Base-by-base conservation (phyloP, 192 early-diverging fungal genomes). In the Spinellus fusiger region DNA sequence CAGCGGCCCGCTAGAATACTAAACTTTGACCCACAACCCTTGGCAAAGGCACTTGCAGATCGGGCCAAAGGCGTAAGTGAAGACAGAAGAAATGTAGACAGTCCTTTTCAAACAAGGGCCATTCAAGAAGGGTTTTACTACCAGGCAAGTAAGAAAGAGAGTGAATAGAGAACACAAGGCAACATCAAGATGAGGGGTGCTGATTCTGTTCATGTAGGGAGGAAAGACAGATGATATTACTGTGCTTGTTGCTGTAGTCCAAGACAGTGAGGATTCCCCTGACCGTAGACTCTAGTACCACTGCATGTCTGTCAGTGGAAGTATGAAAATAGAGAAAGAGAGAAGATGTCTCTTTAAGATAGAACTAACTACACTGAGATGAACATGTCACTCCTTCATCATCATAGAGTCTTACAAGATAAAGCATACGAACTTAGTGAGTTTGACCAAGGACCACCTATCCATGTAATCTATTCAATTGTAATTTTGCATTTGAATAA, bases 171-270 rank as follows among this genome's bases (percentile, higher is more conserved):
- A 20, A 16, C 22, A 25, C 18, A 33, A 5, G 23, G 32, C 27
- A 34, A 23, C 61, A 22, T 31, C 15, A 16, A 74, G 67, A 74
- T 5, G 69, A 53, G 23, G n/a, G 26, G 46, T 54, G 26, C 23
- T 40, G n/a, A 26, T 44, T 16, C 35, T 54, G 28, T 59, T 35
- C 25, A 20, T 15, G 72, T 85, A 92, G 73, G 96, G 96, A 37
- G 96, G 96, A 40, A 98, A 98, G 64, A 76, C 84, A 62, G 96
- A 98, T 72, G 96, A 98, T 73, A 92, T 96, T 51, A 93, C 89
- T 8, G 91, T 96, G 1, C 57, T 96, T 27, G 87, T 91, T 0
- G 94, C 89, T 6, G 80, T 95, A 20, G 84, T 98, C 29, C 82
- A 84, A 20, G 57, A 58, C 20, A 37, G 57, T 49, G 65, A 67